Base-by-base conservation (phyloP, 2,329 filamentous ascomycete species). In the Cercospora sp. region DNA sequence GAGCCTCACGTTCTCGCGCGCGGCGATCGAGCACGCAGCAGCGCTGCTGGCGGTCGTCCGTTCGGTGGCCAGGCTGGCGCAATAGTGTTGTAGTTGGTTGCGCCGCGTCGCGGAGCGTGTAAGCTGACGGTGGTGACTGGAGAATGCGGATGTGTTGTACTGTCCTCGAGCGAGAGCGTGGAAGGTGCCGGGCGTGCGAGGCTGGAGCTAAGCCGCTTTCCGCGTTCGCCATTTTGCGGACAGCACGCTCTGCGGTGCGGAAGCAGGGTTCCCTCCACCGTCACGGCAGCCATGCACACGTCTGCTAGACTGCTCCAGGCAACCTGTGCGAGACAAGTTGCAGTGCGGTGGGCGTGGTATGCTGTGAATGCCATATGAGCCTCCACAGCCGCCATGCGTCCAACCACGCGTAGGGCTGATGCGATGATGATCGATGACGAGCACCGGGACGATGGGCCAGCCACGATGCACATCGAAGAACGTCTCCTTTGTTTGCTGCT, bases 391-490 rank as follows among this genome's bases (percentile, higher is more conserved):
- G n/a, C 21, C 45, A 49, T 49, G 49, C 18, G 24, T 55, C 24
- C 49, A 24, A 24, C 49, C 49, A 53, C 49, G 55, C 28, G 55
- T 59, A 59, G 55, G 55, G 55, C 55, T 59, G 55, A 59, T 12
- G 55, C 16, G 24, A 58, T 58, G 55, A 59, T 59, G 55, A 59
- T 59, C 18, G 16, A 59, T 59, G 55, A 59, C 55, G 55, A 59
- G 18, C 55, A 5, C 32, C 1, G n/a, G 55, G 26, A n/a, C 28
- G 55, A 18, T n/a, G 10, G 55, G 24, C 55, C 55, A 37, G 28
- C 30, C 55, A 37, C 53, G 21, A 28, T 18, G 53, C 53, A 13
- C 53, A 9, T 28, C 9, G 5, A n/a, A 59, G 55, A 32, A 32
- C 53, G 12, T 10, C 55, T 59, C 55, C 55, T 59, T 3, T 8